Conservation (phyloP, 179 eudicot genomes). For the Spinacia oleracea region DNA sequence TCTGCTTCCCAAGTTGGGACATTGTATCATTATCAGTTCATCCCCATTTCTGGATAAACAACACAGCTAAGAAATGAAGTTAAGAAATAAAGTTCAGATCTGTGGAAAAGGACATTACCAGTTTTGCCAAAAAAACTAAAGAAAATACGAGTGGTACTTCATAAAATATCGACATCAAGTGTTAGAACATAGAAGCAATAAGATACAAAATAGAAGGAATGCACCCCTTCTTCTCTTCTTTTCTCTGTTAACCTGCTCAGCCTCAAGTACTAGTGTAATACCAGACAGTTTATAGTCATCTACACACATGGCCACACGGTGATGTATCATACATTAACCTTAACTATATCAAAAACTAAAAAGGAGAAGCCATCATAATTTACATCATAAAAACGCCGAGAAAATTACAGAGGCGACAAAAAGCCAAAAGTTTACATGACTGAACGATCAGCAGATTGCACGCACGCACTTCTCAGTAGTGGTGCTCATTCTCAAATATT, state of each 20-base stretch:
- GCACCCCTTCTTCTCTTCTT: neutral
- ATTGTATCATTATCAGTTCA: neutral
- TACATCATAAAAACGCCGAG: slow-evolving; percentile 1
- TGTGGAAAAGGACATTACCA: no score
- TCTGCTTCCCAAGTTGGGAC: neutral
- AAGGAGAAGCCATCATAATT: slow-evolving; percentile 4
- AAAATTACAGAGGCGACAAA: slow-evolving; percentile 6
- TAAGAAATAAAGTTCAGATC: no score
- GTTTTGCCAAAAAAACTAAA: neutral
- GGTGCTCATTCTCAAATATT: slow-evolving; percentile 30
- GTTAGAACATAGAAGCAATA: neutral
- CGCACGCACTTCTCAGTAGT: slow-evolving; percentile 25
- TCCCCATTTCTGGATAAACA: neutral
- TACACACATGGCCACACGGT: neutral
- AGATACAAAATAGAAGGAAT: neutral
- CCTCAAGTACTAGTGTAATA: neutral
- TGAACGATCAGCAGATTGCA: neutral
- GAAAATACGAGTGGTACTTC: neutral
- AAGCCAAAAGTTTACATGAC: neutral
- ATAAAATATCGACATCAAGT: neutral
- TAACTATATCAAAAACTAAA: slow-evolving; percentile 12
- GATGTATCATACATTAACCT: neutral
- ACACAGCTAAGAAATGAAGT: no score
- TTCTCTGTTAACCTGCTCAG: slow-evolving; percentile 17
- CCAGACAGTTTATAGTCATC: neutral